These are phyloP conservation scores for Bromus sterilis DNA, from an alignment of 176 grass and related monocot species.

Conservation along the genomic window DNA sequence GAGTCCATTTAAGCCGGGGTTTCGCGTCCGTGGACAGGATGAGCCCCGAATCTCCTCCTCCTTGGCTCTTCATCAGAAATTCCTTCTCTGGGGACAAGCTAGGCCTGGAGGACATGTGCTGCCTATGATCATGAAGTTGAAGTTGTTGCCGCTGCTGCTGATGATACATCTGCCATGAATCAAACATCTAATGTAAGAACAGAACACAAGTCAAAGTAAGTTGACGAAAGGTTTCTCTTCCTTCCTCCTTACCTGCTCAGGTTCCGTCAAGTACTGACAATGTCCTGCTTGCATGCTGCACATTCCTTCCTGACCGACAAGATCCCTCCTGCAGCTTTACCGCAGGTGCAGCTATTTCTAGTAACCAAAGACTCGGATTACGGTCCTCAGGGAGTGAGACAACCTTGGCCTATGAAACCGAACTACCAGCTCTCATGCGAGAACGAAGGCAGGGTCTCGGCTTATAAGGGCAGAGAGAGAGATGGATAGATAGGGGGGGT, in stretches of 20 bases:
- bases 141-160: slow-evolving; percentile 43
- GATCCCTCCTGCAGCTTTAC: slow-evolving; percentile 28
- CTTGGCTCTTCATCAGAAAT: slow-evolving; percentile 28
- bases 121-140: slow-evolving; percentile 30
- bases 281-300: slow-evolving; percentile 34
- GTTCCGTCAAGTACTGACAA: slow-evolving; percentile 28
- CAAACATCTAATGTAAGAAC: slow-evolving; percentile 18
- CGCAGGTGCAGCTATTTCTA: slow-evolving; percentile 37
- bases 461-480: slow-evolving; percentile 39
- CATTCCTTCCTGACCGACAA: slow-evolving; percentile 23
- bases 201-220: not conserved
- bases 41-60: slow-evolving; percentile 68
- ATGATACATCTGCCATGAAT: slow-evolving; percentile 76
- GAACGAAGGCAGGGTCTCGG: not conserved
- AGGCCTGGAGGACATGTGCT: slow-evolving; percentile 50
- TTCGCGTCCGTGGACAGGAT: slow-evolving; percentile 89
- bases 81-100: slow-evolving; percentile 49
- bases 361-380: slow-evolving; percentile 36
- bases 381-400: slow-evolving; percentile 27
- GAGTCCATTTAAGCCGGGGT: slow-evolving; percentile 91
- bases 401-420: slow-evolving; percentile 37
- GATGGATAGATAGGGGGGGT: not conserved
- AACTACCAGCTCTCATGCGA: slow-evolving; percentile 1
- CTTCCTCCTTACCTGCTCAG: slow-evolving; percentile 22
- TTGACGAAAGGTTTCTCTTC: not conserved